These are phyloP conservation scores for Myxozyma nipponensis DNA, from an alignment of 805 yeast genomes.

Conservation along the genomic window DNA sequence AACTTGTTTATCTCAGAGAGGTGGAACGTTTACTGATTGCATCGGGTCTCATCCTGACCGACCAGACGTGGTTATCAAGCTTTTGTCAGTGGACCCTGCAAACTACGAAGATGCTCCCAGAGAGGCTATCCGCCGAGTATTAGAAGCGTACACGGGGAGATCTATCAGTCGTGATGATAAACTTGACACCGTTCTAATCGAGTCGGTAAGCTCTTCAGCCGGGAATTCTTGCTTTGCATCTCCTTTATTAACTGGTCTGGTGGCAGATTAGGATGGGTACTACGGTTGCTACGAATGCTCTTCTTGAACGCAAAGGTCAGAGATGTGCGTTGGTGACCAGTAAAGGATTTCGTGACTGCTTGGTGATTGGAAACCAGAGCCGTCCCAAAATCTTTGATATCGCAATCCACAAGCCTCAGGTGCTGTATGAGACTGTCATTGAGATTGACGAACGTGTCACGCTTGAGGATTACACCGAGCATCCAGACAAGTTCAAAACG, in stretches of 20 bases:
- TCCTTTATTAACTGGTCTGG: neutral
- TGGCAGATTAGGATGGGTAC: conserved; percentile 81
- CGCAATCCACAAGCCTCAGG: conserved; percentile 65
- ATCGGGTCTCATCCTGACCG: conserved; percentile 47
- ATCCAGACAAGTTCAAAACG: conserved; percentile 43
- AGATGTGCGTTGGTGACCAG: conserved; percentile 81
- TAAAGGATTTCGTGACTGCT: conserved; percentile 79
- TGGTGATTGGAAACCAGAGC: conserved; percentile 84
- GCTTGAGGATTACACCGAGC: conserved; percentile 73
- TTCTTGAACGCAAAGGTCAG: conserved; percentile 89
- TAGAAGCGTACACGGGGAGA: conserved; percentile 56
- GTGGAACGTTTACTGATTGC: conserved; percentile 91
- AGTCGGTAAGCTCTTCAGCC: conserved; percentile 11
- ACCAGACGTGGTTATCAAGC: conserved; percentile 62
- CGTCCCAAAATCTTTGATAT: conserved; percentile 87
- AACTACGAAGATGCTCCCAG: conserved; percentile 89
- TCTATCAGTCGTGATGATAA: conserved; percentile 57
- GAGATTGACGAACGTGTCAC: conserved; percentile 92
- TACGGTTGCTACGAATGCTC: conserved; percentile 93
- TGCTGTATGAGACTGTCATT: conserved; percentile 67
- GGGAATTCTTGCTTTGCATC: neutral
- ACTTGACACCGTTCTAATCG: conserved; percentile 51
- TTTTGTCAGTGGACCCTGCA: conserved; percentile 81
- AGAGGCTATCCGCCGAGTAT: conserved; percentile 79
- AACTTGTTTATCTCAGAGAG: conserved; percentile 44